A percentile compares a stretch with the other conserved stretches of the same genome.
These are phyloP conservation scores for Ceriops decandra DNA, from an alignment of 345 rosid species.

Conservation along the genomic window DNA sequence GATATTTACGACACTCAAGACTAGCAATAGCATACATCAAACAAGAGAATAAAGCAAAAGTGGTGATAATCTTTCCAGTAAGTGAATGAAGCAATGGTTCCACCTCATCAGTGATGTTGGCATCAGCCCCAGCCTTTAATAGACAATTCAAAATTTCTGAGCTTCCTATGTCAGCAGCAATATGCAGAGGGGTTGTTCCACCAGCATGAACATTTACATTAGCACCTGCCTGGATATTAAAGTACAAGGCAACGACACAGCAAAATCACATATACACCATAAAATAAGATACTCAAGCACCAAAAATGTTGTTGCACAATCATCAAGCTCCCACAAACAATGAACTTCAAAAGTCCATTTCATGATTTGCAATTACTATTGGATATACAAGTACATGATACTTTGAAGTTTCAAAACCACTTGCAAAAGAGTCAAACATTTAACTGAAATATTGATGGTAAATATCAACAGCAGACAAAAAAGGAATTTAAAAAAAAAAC, in stretches of 20 bases:
- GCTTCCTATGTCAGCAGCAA: slow-evolving; percentile 79
- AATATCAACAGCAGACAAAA: no score
- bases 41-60: neutral
- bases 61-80: neutral
- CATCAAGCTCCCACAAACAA: neutral
- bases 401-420: neutral
- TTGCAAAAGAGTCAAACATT: neutral
- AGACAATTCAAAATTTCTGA: slow-evolving; percentile 62
- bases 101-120: slow-evolving; percentile 74
- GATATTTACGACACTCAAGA: neutral
- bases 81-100: slow-evolving; percentile 10
- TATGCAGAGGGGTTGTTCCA: slow-evolving; percentile 90
- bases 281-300: neutral
- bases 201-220: slow-evolving; percentile 71
- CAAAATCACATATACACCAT: neutral
- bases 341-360: neutral
- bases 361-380: neutral
- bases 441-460: neutral
- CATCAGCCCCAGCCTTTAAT: slow-evolving; percentile 80
- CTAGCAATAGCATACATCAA: neutral
- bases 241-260: neutral
- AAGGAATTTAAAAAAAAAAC: no score
- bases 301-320: neutral
- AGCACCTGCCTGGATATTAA: slow-evolving; percentile 72
- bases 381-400: neutral